Percentiles rank a stretch among this genome's conserved stretches.
Conservation (phyloP, 805 yeast genomes). For the Nakazawaea ernobii region DNA sequence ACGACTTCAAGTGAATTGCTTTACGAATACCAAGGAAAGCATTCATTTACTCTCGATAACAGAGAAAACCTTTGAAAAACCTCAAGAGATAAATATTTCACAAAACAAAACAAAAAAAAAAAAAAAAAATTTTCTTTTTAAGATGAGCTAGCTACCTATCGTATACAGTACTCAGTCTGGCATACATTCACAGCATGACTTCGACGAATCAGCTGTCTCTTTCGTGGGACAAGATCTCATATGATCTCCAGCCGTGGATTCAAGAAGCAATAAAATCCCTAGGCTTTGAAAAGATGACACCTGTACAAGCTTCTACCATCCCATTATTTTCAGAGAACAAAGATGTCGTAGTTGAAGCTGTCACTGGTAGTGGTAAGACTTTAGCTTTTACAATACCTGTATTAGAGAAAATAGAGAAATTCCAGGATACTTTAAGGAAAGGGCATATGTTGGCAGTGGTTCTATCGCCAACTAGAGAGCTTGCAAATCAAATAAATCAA, state of each 20-base stretch:
- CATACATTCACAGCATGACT: conserved; percentile 1
- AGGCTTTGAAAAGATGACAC: conserved; percentile 84
- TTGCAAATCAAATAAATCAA: conserved; percentile 61
- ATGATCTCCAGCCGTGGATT: conserved; percentile 63
- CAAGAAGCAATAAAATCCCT: conserved; percentile 61
- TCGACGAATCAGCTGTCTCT: conserved; percentile 35
- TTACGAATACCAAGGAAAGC: too few species aligned
- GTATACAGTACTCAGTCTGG: too few species aligned
- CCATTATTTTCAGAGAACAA: conserved; percentile 80
- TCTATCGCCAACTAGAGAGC: conserved; percentile 63
- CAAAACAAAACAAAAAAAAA: too few species aligned
- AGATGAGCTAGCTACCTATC: too few species aligned
- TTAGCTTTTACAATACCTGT: conserved; percentile 84
- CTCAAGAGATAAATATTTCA: too few species aligned
- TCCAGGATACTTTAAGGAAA: conserved; percentile 32
- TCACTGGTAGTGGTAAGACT: conserved; percentile 98
- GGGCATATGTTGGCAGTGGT: conserved; percentile 72
- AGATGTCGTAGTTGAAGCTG: conserved; percentile 96
- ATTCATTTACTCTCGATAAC: too few species aligned
- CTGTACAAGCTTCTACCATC: conserved; percentile 93
- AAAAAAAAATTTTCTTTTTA: too few species aligned
- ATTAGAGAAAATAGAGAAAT: conserved; percentile 52
- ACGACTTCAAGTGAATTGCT: too few species aligned
- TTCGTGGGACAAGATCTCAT: conserved; percentile 54
- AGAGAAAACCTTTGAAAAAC: too few species aligned